Conservation (phyloP, 176 grass and related monocot genomes). For the Phyllostachys edulis region DNA sequence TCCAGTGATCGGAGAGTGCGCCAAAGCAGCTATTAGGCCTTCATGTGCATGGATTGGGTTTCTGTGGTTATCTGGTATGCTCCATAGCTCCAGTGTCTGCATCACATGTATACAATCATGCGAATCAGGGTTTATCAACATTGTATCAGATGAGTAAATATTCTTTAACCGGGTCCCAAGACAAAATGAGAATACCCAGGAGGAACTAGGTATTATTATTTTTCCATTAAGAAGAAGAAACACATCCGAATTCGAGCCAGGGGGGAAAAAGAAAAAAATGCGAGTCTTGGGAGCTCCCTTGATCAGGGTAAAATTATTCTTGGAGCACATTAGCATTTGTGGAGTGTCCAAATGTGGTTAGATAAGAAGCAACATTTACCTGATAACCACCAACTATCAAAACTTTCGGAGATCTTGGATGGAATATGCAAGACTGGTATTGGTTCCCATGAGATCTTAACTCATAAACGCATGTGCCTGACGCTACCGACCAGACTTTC, state of each 20-base stretch:
- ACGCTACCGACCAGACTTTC: conserved; percentile 75
- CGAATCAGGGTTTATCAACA: neutral
- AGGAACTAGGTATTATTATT: too few species aligned
- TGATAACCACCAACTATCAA: conserved; percentile 89
- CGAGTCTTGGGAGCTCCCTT: neutral
- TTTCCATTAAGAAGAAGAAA: too few species aligned
- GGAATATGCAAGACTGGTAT: conserved; percentile 88
- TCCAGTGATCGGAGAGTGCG: conserved; percentile 48
- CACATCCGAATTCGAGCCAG: neutral
- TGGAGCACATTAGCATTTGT: neutral
- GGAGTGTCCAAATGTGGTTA: neutral
- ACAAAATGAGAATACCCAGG: too few species aligned
- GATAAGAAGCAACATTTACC: conserved; percentile 41
- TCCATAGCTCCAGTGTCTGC: conserved; percentile 93
- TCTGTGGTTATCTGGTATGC: conserved; percentile 50
- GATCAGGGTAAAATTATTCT: neutral
- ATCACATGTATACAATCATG: conserved; percentile 6
- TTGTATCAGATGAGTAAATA: neutral
- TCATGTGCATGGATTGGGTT: conserved; percentile 62
- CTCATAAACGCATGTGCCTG: conserved; percentile 59
- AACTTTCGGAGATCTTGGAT: conserved; percentile 69
- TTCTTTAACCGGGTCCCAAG: neutral
- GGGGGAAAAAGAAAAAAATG: too few species aligned
- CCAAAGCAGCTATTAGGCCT: conserved; percentile 66
- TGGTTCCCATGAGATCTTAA: conserved; percentile 82